phyloP scores from a whole-genome alignment of 2,329 filamentous ascomycete species.

The Aspergillus sp. region DNA sequence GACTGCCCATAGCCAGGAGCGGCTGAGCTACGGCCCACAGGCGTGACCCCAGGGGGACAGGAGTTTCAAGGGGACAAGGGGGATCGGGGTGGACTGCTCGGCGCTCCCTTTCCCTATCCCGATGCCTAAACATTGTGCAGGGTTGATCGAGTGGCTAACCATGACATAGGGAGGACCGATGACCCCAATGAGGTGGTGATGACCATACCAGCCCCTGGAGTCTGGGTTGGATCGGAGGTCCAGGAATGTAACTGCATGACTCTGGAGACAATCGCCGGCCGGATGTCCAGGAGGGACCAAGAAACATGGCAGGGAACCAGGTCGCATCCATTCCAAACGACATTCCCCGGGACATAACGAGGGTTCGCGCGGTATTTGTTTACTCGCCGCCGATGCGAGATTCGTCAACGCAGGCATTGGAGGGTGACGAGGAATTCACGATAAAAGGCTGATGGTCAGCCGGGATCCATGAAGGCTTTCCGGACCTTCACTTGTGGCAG shows the following conservation, averaged over 20 bases:
- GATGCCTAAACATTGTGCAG: not conserved
- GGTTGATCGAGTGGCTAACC: not conserved
- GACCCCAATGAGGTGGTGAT: not conserved
- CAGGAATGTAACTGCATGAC: not conserved
- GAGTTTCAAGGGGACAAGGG: not conserved
- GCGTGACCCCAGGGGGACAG: not conserved
- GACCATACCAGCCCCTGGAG: not conserved
- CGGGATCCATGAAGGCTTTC: conserved; percentile 4
- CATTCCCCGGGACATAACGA: conserved; percentile 14
- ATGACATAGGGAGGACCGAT: not conserved
- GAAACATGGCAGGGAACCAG: not conserved
- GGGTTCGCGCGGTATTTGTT: conserved; percentile 9
- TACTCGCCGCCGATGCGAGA: conserved; percentile 3
- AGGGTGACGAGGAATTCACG: not conserved
- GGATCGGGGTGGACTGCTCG: not conserved
- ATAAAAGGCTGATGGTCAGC: conserved; percentile 17
- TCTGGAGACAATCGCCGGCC: not conserved
- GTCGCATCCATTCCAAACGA: conserved; percentile 15
- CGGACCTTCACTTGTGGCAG: conserved; percentile 2
- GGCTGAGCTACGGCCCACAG: not conserved
- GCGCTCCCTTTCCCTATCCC: not conserved
- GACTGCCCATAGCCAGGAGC: no score
- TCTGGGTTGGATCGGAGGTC: not conserved
- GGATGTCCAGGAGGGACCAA: not conserved
- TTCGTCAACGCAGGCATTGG: conserved; percentile 8